Base-by-base conservation (phyloP, 2,329 filamentous ascomycete species). In the Fusarium heterosporum region DNA sequence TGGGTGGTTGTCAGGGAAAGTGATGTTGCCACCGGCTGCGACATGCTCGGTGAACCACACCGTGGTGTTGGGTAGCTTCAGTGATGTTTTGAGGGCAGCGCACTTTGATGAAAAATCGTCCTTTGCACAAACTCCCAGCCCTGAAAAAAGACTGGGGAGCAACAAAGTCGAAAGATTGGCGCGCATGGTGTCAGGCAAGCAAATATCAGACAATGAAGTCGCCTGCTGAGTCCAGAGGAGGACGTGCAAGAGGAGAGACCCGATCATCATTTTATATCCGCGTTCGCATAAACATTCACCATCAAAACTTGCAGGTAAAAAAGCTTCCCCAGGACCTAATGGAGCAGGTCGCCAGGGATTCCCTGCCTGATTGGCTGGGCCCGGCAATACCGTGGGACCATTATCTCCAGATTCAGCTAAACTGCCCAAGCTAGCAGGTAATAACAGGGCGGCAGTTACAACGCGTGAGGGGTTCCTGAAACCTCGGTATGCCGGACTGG, bases 1-100 rank as follows among this genome's bases (percentile, higher is more conserved):
- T 13, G 56, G 52, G 28, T 68, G 52, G 19, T 68, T 68, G 8
- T 68, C 61, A 0, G 66, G 53, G 3, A 68, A 69, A 2, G 34
- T 41, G 28, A 68, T 55, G 26, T 68, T 68, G 14, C 17, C 16
- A 10, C 66, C 65, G 4, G 66, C 48, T 6, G 56, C 13, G 2
- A 68, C 66, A 45, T 68, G 65, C 11, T 68, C 47, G 6, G 65
- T 69, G 49, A 68, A 68, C 66, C 66, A 68, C 8, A 68, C 65
- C 1, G 49, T 66, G 4, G 65, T 68, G 30, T 68, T 62, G 9
- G 65, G 66, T 2, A 68, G 40, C 29, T 68, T 52, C 7, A 68
- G 42, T 9, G 65, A 63, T 6, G 25, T 41, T 11, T 38, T 65
- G 16, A 68, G 57, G 16, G 40, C 26, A 16, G 52, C 65, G 26